Evolutionary conservation across 225 moss, liverwort and hornwort species (phyloP).

Genomic region (Antitrichia curtipendula): DNA sequence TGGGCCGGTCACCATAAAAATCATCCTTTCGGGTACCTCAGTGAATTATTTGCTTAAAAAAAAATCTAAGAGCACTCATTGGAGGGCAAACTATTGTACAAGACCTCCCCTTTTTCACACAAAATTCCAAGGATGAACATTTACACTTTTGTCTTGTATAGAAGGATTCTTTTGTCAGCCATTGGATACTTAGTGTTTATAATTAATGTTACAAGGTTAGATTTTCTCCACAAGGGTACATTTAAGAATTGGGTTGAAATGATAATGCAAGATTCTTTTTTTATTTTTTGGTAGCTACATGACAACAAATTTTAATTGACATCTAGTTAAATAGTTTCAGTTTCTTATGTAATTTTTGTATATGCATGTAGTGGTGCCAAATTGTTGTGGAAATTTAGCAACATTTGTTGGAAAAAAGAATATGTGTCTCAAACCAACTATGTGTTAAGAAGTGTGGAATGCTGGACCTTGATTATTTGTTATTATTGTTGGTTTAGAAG

Average conservation of each 20-base stretch:
- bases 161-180: not conserved
- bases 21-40: fast-evolving
- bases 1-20: fast-evolving
- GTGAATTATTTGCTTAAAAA: not conserved
- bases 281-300: not conserved
- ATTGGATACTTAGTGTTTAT: fast-evolving
- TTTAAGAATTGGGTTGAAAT: not conserved
- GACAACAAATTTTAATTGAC: no score
- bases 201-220: fast-evolving
- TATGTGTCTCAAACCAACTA: not conserved
- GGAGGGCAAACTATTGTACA: not conserved
- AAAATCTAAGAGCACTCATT: not conserved
- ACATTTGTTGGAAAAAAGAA: not conserved
- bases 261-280: no score
- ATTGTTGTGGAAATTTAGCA: no score
- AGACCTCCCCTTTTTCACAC: not conserved
- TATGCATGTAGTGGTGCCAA: no score
- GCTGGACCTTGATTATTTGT: no score
- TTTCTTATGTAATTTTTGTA: not conserved
- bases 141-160: not conserved
- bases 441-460: not conserved
- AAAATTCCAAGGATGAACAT: not conserved
- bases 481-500: fast-evolving
- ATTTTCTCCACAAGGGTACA: fast-evolving
- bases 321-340: no score